Conservation (phyloP, 129 eudicot genomes). For the Pulicaria dysenterica region DNA sequence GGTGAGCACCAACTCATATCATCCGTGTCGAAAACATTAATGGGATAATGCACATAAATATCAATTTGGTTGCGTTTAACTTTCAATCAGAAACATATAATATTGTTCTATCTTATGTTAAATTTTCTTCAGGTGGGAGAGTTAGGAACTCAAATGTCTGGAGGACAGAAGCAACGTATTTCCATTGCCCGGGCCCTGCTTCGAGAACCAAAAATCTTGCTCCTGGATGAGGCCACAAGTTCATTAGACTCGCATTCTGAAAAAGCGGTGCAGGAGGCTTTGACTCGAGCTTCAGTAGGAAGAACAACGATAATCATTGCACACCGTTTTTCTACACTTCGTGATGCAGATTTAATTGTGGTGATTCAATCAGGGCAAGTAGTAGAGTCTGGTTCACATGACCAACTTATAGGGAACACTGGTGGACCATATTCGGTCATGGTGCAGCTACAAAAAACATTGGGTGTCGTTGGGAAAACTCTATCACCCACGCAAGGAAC, state of each 20-base stretch:
- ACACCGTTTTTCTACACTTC: slow-evolving; percentile 45
- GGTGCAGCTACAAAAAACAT: slow-evolving; percentile 34
- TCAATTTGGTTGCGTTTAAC: not conserved
- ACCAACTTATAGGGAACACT: slow-evolving; percentile 31
- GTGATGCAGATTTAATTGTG: slow-evolving; percentile 37
- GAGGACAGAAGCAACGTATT: slow-evolving; percentile 54
- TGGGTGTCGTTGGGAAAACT: not conserved
- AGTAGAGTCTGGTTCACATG: slow-evolving; percentile 40
- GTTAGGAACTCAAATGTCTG: slow-evolving; percentile 49
- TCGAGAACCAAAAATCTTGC: slow-evolving; percentile 44
- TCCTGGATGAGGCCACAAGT: slow-evolving; percentile 51
- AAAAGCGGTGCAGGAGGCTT: slow-evolving; percentile 38
- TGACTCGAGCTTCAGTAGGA: slow-evolving; percentile 43
- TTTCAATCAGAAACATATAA: not conserved
- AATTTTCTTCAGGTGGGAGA: slow-evolving; percentile 45
- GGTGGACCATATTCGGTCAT: slow-evolving; percentile 32
- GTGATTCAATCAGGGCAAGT: slow-evolving; percentile 42
- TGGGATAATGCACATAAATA: not conserved
- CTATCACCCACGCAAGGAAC: slow-evolving; percentile 11
- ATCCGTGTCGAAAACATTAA: not conserved
- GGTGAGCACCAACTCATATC: slow-evolving; percentile 23
- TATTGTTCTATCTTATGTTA: not conserved
- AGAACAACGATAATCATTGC: slow-evolving; percentile 46
- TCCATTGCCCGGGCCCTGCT: slow-evolving; percentile 45
- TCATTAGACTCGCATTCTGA: slow-evolving; percentile 48